These are phyloP conservation scores for Tetrahymena borealis DNA, from an alignment of 73 alveolate genomes.

Conservation along the genomic window DNA sequence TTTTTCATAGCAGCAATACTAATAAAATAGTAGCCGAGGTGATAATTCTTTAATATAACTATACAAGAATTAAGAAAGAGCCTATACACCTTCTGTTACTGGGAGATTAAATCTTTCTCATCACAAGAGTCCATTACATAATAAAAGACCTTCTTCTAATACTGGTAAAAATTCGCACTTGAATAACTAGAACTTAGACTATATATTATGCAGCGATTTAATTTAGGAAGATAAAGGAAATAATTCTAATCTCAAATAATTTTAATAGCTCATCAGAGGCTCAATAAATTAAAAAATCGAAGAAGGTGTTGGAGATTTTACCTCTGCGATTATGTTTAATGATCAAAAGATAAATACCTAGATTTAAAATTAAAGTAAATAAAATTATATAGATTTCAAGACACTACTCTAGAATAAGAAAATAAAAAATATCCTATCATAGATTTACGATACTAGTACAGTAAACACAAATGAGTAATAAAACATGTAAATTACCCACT, in stretches of 20 bases:
- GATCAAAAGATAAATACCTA: background rate
- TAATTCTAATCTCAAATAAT: background rate
- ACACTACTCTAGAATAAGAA: background rate
- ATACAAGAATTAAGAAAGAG: background rate
- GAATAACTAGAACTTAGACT: background rate
- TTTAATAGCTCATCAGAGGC: background rate
- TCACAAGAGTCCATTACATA: background rate
- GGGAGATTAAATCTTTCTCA: background rate
- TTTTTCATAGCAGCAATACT: background rate
- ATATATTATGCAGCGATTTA: background rate
- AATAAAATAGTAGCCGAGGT: background rate
- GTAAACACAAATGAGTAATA: background rate
- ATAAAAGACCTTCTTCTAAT: background rate
- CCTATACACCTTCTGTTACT: background rate
- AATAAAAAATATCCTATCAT: background rate
- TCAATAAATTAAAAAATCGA: background rate
- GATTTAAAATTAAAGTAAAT: background rate
- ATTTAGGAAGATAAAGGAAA: background rate
- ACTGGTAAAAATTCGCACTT: background rate
- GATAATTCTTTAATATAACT: background rate
- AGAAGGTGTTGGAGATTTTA: background rate
- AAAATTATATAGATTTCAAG: background rate
- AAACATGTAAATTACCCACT: background rate
- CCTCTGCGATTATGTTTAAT: background rate
- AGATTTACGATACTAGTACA: background rate